Evolutionary conservation across 176 grass and related monocot genomes (phyloP).

Genomic region (Triticum turgidum): DNA sequence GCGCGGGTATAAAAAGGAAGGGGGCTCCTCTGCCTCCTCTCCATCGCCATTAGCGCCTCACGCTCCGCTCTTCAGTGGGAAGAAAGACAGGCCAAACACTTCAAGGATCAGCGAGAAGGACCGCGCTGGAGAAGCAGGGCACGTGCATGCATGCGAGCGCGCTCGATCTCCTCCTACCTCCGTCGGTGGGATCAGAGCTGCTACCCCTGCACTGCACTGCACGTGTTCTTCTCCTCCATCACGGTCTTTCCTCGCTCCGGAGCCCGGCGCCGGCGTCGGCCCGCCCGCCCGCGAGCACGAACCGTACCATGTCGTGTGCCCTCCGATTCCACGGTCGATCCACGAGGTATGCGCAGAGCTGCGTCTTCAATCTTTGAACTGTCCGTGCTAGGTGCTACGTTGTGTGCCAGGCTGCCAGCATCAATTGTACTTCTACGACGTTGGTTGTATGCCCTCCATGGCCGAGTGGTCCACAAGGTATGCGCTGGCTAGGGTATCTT

Average conservation of each 20-base stretch:
- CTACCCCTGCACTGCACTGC: neutral
- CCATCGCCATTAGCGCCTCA: neutral
- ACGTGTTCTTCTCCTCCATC: constrained; percentile 65
- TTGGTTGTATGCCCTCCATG: neutral
- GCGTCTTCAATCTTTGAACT: neutral
- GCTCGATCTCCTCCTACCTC: neutral
- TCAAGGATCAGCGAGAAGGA: constrained; percentile 15
- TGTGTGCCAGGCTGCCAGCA: too few species aligned
- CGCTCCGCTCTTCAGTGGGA: too few species aligned
- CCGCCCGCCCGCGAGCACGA: neutral
- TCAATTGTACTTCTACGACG: too few species aligned
- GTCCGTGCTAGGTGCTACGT: too few species aligned
- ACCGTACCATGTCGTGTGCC: neutral
- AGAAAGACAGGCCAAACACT: too few species aligned
- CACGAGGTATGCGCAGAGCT: neutral
- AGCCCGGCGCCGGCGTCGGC: neutral
- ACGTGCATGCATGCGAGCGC: constrained; percentile 40
- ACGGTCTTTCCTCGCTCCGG: constrained; percentile 38
- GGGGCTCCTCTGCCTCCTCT: neutral
- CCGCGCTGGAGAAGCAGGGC: constrained; percentile 68
- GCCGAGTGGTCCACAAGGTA: neutral
- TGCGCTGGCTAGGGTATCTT: neutral
- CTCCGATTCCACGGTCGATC: neutral
- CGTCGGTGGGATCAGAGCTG: neutral
- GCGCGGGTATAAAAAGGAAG: neutral